Evolutionary conservation across 352 stramenopile genomes (phyloP), one percentile per base, ranked within the genome.

Genomic region (Phytophthora pistaciae): DNA sequence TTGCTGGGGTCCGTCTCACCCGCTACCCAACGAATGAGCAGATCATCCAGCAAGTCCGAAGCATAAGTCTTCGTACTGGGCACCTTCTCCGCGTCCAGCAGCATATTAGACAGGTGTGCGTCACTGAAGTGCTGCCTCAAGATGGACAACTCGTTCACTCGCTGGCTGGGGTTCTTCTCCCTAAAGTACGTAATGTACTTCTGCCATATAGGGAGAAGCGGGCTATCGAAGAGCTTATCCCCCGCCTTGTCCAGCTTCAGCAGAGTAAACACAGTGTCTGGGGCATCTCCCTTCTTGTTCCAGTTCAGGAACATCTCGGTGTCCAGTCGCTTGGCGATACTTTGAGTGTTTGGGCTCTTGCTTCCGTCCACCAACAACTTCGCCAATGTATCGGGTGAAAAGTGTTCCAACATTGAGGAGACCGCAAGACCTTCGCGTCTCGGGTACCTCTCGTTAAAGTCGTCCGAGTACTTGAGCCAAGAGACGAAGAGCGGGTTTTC

Each of bases 1-100:
- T 53, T 27, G n/a, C 6, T 5, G 16, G 46, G 46, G n/a, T 16
- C n/a, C 5, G n/a, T 53, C 21, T 27, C 21, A 53, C n/a, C 14
- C 46, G 46, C 21, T 20, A 53, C 31, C 46, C 46, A 53, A 14
- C 46, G n/a, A 16, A 23, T 53, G 9, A 53, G 8, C n/a, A 53
- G 46, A 27, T 53, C 46, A 16, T 42, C n/a, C 20, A 52, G 48
- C 9, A 66, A 16, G 13, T 42, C 6, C 5, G 31, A 20, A 16
- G 46, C 61, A 16, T 62, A 44, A 10, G 18, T 16, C 44, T 68
- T 63, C 3, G 53, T 63, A n/a, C 11, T 27, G 25, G n/a, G 46
- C 14, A 53, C n/a, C 27, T 53, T 23, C 46, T 53, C 21, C 46
- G 44, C 44, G 5, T 52, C 44, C 1, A 52, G 44, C 18, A 52